phyloP scores from a whole-genome alignment of 2,329 filamentous ascomycete genomes.

The Colletotrichum sp. region DNA sequence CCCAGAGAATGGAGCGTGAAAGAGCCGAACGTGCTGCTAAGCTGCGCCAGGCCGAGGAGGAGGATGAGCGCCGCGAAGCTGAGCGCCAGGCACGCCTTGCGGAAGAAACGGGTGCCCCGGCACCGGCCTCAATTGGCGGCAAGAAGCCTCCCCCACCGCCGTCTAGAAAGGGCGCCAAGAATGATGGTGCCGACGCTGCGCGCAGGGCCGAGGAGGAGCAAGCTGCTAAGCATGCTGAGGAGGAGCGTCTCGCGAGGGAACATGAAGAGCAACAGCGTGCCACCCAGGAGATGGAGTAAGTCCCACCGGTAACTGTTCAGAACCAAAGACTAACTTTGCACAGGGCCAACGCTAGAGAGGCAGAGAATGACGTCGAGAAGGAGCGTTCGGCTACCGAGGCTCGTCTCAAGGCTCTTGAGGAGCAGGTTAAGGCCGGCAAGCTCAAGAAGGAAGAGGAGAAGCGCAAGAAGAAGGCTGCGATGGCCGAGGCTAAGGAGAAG shows the following conservation, averaged over 20 bases:
- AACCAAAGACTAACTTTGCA: constrained; percentile 30
- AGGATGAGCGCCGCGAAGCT: constrained; percentile 86
- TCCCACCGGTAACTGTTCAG: constrained; percentile 32
- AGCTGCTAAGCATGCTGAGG: constrained; percentile 65
- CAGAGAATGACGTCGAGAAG: constrained; percentile 80
- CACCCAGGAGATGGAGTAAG: constrained; percentile 83
- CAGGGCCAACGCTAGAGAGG: constrained; percentile 74
- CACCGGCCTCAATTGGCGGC: constrained; percentile 52
- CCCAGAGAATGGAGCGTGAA: constrained; percentile 88
- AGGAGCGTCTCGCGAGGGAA: constrained; percentile 70
- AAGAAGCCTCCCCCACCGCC: constrained; percentile 82
- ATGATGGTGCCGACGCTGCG: constrained; percentile 60
- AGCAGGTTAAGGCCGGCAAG: constrained; percentile 92
- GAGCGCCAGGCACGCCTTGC: constrained; percentile 85
- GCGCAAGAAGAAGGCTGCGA: constrained; percentile 85
- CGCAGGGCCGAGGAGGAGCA: constrained; percentile 64
- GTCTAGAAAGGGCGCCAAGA: constrained; percentile 71
- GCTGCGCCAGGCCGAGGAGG: constrained; percentile 87
- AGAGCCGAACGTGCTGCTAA: constrained; percentile 86
- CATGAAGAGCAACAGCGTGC: constrained; percentile 78
- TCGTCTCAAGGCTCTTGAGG: constrained; percentile 86
- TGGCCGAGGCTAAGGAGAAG: constrained; percentile 86
- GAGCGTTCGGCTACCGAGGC: constrained; percentile 83
- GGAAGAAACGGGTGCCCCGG: constrained; percentile 72
- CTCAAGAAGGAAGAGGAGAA: constrained; percentile 97